Evolutionary conservation across 129 eudicot genomes (phyloP).

Genomic region (Oenanthe sinensis): DNA sequence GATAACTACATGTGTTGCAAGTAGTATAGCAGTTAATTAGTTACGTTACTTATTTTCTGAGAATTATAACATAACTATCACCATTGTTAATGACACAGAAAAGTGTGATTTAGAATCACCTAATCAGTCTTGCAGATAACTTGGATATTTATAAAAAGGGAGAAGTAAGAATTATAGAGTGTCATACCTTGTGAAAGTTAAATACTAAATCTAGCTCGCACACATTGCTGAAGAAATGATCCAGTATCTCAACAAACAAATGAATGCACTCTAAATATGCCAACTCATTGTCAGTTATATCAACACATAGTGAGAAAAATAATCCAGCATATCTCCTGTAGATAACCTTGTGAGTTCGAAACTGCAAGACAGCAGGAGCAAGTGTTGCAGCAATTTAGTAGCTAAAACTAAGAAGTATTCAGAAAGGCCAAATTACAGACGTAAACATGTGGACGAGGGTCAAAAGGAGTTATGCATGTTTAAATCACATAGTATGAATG

Average conservation of each 20-base stretch:
- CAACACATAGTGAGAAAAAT: constrained; percentile 89
- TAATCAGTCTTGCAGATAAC: background rate
- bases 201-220: constrained; percentile 89
- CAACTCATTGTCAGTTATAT: constrained; percentile 78
- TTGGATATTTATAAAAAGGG: background rate
- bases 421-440: background rate
- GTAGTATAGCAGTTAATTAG: background rate
- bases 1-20: background rate
- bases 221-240: constrained; percentile 90
- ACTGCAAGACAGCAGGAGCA: constrained; percentile 39
- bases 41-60: background rate
- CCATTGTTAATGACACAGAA: background rate
- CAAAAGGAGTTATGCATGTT: background rate
- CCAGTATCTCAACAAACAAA: constrained; percentile 86
- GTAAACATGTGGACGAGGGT: background rate
- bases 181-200: constrained; percentile 78
- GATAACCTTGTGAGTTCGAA: constrained; percentile 90
- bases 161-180: background rate
- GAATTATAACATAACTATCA: background rate
- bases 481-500: background rate
- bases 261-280: constrained; percentile 82
- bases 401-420: background rate
- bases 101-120: background rate
- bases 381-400: background rate
- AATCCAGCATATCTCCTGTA: constrained; percentile 90